Evolutionary conservation across 2,329 filamentous ascomycete species (phyloP).

Genomic region (Zymoseptoria tritici): DNA sequence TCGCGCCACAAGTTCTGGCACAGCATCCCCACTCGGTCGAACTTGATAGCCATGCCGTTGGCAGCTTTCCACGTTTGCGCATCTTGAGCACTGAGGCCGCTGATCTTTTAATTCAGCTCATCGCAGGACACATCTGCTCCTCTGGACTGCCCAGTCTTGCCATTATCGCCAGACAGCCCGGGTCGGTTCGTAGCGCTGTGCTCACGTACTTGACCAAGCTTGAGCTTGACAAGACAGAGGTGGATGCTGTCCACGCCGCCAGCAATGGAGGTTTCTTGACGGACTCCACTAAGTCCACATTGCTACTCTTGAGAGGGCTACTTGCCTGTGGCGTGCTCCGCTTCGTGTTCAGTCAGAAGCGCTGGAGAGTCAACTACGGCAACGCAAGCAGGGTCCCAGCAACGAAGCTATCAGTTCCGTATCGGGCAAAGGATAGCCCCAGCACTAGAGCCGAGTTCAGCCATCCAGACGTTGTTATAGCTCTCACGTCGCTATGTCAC

Average conservation of each 20-base stretch:
- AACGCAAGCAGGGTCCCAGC: slow-evolving; percentile 41
- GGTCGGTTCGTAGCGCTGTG: slow-evolving; percentile 11
- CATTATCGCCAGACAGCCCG: slow-evolving; percentile 8
- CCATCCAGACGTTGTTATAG: slow-evolving; percentile 59
- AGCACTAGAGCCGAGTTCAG: slow-evolving; percentile 58
- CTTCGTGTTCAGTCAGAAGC: slow-evolving; percentile 53
- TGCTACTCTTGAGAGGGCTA: slow-evolving; percentile 54
- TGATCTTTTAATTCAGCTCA: not conserved
- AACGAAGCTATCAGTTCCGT: slow-evolving; percentile 55
- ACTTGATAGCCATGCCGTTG: slow-evolving; percentile 1
- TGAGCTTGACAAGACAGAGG: slow-evolving; percentile 1
- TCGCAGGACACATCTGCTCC: not conserved
- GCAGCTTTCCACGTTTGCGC: slow-evolving; percentile 49
- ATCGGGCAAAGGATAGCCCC: slow-evolving; percentile 57
- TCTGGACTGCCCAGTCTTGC: slow-evolving; percentile 9
- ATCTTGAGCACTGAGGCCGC: slow-evolving; percentile 40
- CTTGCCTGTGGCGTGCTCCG: slow-evolving; percentile 54
- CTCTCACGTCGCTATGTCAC: slow-evolving; percentile 59
- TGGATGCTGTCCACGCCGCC: not conserved
- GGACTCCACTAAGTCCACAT: slow-evolving; percentile 19
- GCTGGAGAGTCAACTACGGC: slow-evolving; percentile 59
- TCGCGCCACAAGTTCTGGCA: not conserved
- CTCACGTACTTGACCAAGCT: slow-evolving; percentile 13
- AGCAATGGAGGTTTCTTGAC: not conserved
- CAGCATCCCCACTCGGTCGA: slow-evolving; percentile 5